Evolutionary conservation across 2,329 filamentous ascomycete genomes (phyloP), one percentile per base, ranked within the genome.

Genomic region (Phoma sp.): DNA sequence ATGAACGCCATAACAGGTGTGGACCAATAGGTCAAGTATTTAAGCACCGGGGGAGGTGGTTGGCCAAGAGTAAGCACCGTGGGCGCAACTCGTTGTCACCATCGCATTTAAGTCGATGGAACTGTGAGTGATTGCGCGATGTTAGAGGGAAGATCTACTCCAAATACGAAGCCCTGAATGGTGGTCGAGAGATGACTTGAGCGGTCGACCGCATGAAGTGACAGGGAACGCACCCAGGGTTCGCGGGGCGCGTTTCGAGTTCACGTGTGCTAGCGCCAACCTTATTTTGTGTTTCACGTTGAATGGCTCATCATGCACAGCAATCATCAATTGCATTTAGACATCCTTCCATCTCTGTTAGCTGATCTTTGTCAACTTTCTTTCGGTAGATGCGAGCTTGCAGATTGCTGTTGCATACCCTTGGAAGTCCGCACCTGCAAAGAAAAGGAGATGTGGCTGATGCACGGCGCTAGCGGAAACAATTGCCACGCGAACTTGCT

Each of bases 401-500:
- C 15, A 32, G 32, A 42, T 50, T 37, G 34, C 6, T 29, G 26
- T 45, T 46, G 33, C 39, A 7, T 28, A 33, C 34, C 42, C 21
- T 50, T 43, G 32, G 32, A n/a, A 23, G 25, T 26, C 25, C 6
- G n/a, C 21, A 25, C 33, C 47, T 47, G 47, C 46, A 47, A 14
- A 9, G 20, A 36, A 47, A 47, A 56, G 47, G 53, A 56, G 53
- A 37, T 45, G 45, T 54, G 51, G 51, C 51, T 49, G 51, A 34
- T 54, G 51, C 51, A 40, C 51, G 12, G 20, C 51, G 45, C 51
- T 54, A 54, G 33, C 25, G 26, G 23, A 30, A n/a, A 28, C 45
- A 29, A 29, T 49, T 29, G 51, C 51, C 51, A 49, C 51, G 43
- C 42, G 12, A 17, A 33, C 39, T n/a, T 18, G 33, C 32, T 56